Evolutionary conservation across 1,139 yeast genomes (phyloP).

Genomic region (Sugiyamaella grinbergsii): DNA sequence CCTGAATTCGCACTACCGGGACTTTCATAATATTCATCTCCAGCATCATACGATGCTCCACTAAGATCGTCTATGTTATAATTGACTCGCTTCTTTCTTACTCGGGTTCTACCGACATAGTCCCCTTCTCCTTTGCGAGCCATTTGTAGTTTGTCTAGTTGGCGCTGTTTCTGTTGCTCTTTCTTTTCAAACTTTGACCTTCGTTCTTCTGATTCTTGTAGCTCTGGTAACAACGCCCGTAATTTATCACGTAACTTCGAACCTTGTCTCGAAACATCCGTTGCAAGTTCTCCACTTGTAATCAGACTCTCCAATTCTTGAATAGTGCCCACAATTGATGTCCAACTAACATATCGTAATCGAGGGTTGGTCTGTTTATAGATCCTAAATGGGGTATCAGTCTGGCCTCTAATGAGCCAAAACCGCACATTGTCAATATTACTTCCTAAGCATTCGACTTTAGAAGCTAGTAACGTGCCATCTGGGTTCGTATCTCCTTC

Average conservation of each 20-base stretch:
- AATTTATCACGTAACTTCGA: conserved; percentile 29
- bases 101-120: conserved; percentile 44
- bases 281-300: conserved; percentile 17
- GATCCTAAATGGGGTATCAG: conserved; percentile 40
- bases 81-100: conserved; percentile 38
- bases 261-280: conserved; percentile 27
- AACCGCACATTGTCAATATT: conserved; percentile 35
- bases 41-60: conserved; percentile 23
- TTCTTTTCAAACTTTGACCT: conserved; percentile 32
- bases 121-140: conserved; percentile 38
- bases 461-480: conserved; percentile 20
- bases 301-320: conserved; percentile 37
- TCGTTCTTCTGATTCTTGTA: conserved; percentile 37
- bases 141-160: conserved; percentile 32
- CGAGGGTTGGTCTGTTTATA: conserved; percentile 41
- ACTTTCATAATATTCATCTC: conserved; percentile 33
- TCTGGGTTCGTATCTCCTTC: conserved; percentile 23
- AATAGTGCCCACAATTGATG: conserved; percentile 38
- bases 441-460: conserved; percentile 33
- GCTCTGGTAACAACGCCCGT: conserved; percentile 28
- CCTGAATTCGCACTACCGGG: conserved; percentile 14
- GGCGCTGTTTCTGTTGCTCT: conserved; percentile 31
- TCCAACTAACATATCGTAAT: conserved; percentile 40
- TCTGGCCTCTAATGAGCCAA: conserved; percentile 36
- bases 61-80: conserved; percentile 36